Conservation (phyloP, 257 asterid genomes). For the Solanum habrochaites region DNA sequence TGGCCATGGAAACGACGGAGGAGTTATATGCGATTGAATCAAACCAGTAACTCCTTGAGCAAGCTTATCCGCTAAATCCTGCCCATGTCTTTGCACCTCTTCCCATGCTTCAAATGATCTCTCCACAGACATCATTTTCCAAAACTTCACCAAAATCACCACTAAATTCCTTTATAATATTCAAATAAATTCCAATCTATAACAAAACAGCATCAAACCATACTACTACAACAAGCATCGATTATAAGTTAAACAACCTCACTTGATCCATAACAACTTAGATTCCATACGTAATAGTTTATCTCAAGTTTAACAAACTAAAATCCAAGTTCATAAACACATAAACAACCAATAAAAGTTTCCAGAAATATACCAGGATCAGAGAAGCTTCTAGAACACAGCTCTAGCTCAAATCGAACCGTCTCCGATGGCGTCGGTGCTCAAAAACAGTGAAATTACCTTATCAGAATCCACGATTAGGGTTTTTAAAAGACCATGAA, state of each 20-base stretch:
- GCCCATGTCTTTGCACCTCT: slow-evolving; percentile 97
- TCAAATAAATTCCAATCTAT: not conserved
- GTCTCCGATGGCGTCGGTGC: not conserved
- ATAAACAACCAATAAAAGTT: not conserved
- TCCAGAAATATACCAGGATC: not conserved
- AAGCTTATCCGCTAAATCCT: slow-evolving; percentile 74
- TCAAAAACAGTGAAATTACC: not conserved
- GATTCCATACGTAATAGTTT: not conserved
- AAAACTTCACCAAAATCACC: not conserved
- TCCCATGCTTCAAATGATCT: slow-evolving; percentile 98
- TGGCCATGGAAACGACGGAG: slow-evolving; percentile 82
- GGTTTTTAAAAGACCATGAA: not conserved
- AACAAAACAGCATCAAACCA: not conserved
- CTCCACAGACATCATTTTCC: slow-evolving; percentile 79
- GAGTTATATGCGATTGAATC: slow-evolving; percentile 70
- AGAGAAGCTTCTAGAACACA: not conserved
- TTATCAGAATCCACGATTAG: not conserved
- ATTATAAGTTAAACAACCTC: not conserved
- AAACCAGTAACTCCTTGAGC: slow-evolving; percentile 82
- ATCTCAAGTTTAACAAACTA: not conserved
- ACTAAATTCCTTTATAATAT: not conserved
- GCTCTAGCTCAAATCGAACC: not conserved
- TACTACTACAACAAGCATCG: not conserved
- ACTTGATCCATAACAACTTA: not conserved
- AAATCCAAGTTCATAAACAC: not conserved